phyloP scores from a whole-genome alignment of 1,284 basidiomycete species.

The Tilletia setariae region DNA sequence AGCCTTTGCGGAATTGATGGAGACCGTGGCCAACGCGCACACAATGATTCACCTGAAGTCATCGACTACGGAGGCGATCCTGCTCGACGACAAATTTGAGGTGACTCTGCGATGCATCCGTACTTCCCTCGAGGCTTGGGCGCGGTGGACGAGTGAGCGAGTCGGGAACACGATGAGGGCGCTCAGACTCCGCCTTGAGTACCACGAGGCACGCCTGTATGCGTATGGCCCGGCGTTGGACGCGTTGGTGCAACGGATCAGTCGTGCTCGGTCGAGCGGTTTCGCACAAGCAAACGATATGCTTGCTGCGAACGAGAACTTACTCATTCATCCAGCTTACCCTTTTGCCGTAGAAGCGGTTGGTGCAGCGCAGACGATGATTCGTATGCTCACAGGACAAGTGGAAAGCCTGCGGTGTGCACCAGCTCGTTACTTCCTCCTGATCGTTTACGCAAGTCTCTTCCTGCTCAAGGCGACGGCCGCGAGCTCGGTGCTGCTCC shows the following conservation, averaged over 20 bases:
- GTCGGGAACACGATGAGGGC: constrained; percentile 28
- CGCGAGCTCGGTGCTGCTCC: constrained; percentile 11
- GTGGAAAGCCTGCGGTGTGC: constrained; percentile 38
- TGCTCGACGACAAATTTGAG: constrained; percentile 13
- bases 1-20: constrained; percentile 9
- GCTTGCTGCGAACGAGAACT: constrained; percentile 21
- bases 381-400: constrained; percentile 34
- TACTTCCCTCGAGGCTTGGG: constrained; percentile 12
- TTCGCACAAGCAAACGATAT: not conserved
- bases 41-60: constrained; percentile 11
- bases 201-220: constrained; percentile 36
- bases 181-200: constrained; percentile 33
- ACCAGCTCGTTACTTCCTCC: constrained; percentile 37
- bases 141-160: not conserved
- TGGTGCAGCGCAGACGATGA: constrained; percentile 36
- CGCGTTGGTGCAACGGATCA: constrained; percentile 31
- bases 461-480: constrained; percentile 31
- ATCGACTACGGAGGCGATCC: constrained; percentile 6
- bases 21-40: constrained; percentile 2
- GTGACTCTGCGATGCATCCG: constrained; percentile 12
- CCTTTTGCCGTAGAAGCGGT: constrained; percentile 38
- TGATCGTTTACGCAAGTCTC: constrained; percentile 36
- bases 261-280: constrained; percentile 26
- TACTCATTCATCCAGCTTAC: constrained; percentile 35
- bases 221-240: constrained; percentile 37